Base-by-base conservation (phyloP, 768 basidiomycete genomes). In the Termitomyces sp. region DNA sequence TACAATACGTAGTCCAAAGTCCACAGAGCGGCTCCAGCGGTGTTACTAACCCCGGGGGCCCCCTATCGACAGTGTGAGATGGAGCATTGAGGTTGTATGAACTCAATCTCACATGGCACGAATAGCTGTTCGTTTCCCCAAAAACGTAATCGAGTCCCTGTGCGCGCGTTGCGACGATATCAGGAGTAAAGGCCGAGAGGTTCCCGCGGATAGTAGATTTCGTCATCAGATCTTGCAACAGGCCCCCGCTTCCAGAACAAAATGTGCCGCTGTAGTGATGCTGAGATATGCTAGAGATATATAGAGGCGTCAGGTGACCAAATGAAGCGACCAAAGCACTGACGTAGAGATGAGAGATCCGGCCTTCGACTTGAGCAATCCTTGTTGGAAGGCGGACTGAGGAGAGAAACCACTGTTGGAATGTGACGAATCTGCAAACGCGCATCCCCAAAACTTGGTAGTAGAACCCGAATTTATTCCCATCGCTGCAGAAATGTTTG, bases 1-100 rank as follows among this genome's bases (percentile, higher is more conserved):
- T 79, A 85, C 3, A 90, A 71, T 2, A 79, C 74, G 68, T 89
- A 87, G 67, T 89, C 87, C 59, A 88, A 71, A 12, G 79, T 75
- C 87, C 87, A 89, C 20, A 89, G 69, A 18, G 85, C 83, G 0
- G 86, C 86, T 14, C 87, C 88, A n/a, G 82, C 87, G 1, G 82
- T 82, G 66, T 89, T 86, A 67, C 84, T 86, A 10, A 86, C 86
- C 3, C 82, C 82, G 48, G 80, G 75, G 16, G 79, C 75, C 49
- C 81, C 79, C 74, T 79, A 44, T 41, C 7, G 14, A 32, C 5
- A 7, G 10, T n/a, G 26, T 62, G 14, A 56, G 59, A 54, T 20
- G 16, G 56, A 13, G 49, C 35, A 18, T 26, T 32, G 12, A 48
- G 20, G 16, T 26, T 6, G 8, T 9, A 38, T 28, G 30, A 50